phyloP scores from a whole-genome alignment of 2,329 filamentous ascomycete genomes.

The Cladorrhinum sp. region DNA sequence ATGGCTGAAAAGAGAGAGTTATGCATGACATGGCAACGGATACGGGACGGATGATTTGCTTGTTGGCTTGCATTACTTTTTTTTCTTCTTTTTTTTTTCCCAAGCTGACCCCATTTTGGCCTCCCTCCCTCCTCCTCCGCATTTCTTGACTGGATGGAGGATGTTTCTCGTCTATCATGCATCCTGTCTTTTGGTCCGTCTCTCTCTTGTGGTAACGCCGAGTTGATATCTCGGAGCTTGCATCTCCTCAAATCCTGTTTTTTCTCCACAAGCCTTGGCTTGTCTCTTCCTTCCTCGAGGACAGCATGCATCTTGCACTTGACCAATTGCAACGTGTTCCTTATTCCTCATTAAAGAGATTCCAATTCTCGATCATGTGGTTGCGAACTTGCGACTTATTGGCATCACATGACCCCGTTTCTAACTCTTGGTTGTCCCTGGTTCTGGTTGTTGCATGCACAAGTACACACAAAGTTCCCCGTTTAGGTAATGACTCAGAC shows the following conservation, averaged over 20 bases:
- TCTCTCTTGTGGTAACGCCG: too few species aligned
- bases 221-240: neutral
- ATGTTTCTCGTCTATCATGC: neutral
- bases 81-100: neutral
- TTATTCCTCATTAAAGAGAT: neutral
- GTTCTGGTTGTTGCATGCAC: too few species aligned
- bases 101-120: neutral
- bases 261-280: too few species aligned
- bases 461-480: too few species aligned
- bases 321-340: neutral
- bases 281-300: too few species aligned
- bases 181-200: neutral
- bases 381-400: neutral
- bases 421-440: neutral
- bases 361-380: neutral
- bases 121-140: too few species aligned
- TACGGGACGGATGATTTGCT: too few species aligned
- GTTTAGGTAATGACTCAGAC: constrained; percentile 8
- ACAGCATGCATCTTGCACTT: too few species aligned
- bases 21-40: neutral
- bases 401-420: constrained; percentile 6
- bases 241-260: neutral
- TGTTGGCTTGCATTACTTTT: neutral
- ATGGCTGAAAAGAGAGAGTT: neutral
- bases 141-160: neutral